Evolutionary conservation across 2,329 filamentous ascomycete species (phyloP).

Genomic region (Monosporascus sp.): DNA sequence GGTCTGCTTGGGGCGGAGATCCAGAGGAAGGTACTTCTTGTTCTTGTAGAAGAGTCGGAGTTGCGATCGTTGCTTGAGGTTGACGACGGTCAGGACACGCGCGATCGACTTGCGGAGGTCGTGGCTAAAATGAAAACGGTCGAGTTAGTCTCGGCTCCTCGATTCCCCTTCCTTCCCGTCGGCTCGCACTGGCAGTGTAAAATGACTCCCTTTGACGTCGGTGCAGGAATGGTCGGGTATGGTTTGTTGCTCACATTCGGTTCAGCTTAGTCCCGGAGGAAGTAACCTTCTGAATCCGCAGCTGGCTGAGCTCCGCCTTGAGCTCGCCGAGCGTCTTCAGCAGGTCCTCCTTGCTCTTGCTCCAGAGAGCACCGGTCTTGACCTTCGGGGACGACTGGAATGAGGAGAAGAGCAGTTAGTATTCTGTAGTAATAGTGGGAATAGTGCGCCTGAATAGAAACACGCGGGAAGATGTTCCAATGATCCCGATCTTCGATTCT

Average conservation of each 20-base stretch:
- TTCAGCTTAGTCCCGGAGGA: slow-evolving; percentile 93
- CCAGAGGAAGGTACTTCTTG: slow-evolving; percentile 99
- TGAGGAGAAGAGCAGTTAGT: slow-evolving; percentile 14
- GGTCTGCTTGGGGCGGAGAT: slow-evolving; percentile 97
- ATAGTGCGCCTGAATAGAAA: not conserved
- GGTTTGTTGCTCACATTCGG: slow-evolving; percentile 64
- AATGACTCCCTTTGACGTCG: not conserved
- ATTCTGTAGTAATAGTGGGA: not conserved
- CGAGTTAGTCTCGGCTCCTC: slow-evolving; percentile 3
- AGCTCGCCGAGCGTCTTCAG: slow-evolving; percentile 90
- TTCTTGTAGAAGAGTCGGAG: slow-evolving; percentile 99
- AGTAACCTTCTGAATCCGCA: slow-evolving; percentile 97
- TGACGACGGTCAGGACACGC: slow-evolving; percentile 98
- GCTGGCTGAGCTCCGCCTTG: slow-evolving; percentile 92
- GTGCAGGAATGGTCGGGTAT: not conserved
- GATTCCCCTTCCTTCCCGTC: not conserved
- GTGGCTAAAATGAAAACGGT: slow-evolving; percentile 56
- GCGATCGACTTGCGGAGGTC: slow-evolving; percentile 99
- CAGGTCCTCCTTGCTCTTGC: slow-evolving; percentile 99
- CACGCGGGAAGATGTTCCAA: no score
- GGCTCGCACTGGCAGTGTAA: not conserved
- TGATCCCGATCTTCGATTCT: no score
- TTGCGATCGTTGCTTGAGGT: slow-evolving; percentile 97
- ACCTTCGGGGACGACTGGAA: slow-evolving; percentile 61
- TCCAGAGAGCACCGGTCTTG: slow-evolving; percentile 95